A percentile compares a stretch with the other conserved stretches of the same genome.
Conservation (phyloP, 2,329 filamentous ascomycete species). For the Aspergillus nomiae region DNA sequence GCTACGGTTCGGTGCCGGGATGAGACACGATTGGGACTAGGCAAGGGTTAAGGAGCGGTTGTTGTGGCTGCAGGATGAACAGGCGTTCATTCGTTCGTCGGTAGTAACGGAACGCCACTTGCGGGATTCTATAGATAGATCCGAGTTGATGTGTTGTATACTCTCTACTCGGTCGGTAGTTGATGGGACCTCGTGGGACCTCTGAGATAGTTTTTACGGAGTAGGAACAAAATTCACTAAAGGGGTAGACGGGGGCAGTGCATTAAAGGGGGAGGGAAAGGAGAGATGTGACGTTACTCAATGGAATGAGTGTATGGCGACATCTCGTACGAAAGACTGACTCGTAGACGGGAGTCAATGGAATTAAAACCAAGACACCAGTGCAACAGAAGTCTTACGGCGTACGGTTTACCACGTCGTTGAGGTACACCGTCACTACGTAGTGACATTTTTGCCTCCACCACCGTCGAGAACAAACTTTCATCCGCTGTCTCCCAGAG, state of each 20-base stretch:
- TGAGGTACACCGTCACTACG: neutral
- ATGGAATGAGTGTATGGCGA: neutral
- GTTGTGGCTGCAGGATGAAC: conserved; percentile 13
- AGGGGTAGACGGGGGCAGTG: neutral
- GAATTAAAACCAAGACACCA: neutral
- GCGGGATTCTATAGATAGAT: conserved; percentile 8
- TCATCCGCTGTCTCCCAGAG: neutral
- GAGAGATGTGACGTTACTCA: neutral
- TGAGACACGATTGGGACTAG: neutral
- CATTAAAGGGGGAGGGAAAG: neutral
- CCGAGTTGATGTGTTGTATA: neutral
- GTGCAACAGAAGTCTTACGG: neutral
- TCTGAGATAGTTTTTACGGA: neutral
- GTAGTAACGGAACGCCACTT: conserved; percentile 8
- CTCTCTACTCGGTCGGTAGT: neutral
- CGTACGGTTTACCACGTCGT: neutral
- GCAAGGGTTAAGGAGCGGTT: neutral
- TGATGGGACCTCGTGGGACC: neutral
- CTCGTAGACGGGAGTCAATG: neutral
- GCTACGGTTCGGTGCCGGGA: neutral
- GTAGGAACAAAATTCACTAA: neutral
- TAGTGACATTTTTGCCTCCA: neutral
- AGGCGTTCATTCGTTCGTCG: conserved; percentile 13
- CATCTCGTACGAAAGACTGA: neutral
- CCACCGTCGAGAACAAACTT: neutral